Evolutionary conservation across 139 green algal species (phyloP), one percentile per base, ranked within the genome.

Genomic region (Asterochloris sp.): DNA sequence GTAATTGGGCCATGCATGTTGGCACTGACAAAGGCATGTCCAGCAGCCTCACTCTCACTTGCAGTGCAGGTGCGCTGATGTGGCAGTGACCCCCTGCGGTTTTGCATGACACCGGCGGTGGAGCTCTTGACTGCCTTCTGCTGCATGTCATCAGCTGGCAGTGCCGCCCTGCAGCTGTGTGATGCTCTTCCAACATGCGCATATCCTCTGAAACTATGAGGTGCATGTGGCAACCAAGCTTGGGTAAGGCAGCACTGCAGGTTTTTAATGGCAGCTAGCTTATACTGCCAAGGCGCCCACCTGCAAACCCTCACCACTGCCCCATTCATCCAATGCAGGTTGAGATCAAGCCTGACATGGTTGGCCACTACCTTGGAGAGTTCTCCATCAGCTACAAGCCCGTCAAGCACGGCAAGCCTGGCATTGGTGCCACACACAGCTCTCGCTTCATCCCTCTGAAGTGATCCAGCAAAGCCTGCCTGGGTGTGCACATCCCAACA

Each of bases 321-420:
- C 13, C 26, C 28, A 66, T 10, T 0, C 63, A 60, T 54, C 6
- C 38, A 54, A 10, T 54, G 38, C 89, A 92, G 88, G 91, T 98
- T 64, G 94, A 97, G 87, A 92, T 97, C 85, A 96, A 96, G 95
- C 96, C 96, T 38, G 96, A 98, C 91, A 99, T 98, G 96, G 87
- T 99, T 19, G 97, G 96, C 66, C 93, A 98, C 90, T 99, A 99
- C 92, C 91, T 99, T 62, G 97, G 91, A 60, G 97, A 99, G 93
- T 99, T 98, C 91, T 99, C 97, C 78, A 99, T 99, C 92, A 94
- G 91, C 12, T 99, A 99, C 96, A 99, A 98, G 93, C 97, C 97
- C 29, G 91, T 97, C 63, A 96, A 95, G 91, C 97, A 99, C 94
- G 97, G 97, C 66, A 94, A 95, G 86, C 92, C 97, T 73, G 97